phyloP scores from a whole-genome alignment of 2,329 filamentous ascomycete species.

The Sodiomyces alkalinus region DNA sequence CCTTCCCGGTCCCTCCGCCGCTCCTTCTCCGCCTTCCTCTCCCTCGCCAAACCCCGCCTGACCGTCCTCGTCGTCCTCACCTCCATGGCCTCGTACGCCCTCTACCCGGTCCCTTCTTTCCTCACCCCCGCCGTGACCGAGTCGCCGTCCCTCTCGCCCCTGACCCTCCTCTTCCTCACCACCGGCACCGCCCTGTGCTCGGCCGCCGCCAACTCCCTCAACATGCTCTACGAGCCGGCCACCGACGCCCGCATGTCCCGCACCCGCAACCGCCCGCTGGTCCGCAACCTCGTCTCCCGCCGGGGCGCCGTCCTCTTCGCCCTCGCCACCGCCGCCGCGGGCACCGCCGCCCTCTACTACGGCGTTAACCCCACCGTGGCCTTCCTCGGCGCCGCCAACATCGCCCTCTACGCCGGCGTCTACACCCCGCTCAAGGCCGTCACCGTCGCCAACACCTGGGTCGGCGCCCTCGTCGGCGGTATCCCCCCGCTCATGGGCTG shows the following conservation, averaged over 20 bases:
- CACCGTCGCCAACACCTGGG: constrained; percentile 82
- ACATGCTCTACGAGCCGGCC: constrained; percentile 89
- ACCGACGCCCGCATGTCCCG: constrained; percentile 88
- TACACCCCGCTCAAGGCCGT: constrained; percentile 90
- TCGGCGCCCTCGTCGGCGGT: constrained; percentile 80
- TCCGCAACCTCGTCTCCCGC: constrained; percentile 60
- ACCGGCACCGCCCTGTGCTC: constrained; percentile 75
- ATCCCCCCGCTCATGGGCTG: constrained; percentile 97
- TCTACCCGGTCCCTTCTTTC: constrained; percentile 84
- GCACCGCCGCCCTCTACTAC: constrained; percentile 61
- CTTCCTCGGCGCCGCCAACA: constrained; percentile 71
- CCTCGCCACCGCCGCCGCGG: constrained; percentile 50
- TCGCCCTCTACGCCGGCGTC: constrained; percentile 73
- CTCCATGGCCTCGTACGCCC: constrained; percentile 77
- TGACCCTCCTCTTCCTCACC: constrained; percentile 87
- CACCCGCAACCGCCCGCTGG: constrained; percentile 82
- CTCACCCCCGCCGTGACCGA: constrained; percentile 50
- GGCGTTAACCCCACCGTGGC: constrained; percentile 92
- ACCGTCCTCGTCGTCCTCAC: constrained; percentile 84
- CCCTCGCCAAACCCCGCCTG: constrained; percentile 88
- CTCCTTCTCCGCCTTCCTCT: constrained; percentile 64
- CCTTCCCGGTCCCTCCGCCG: constrained; percentile 42
- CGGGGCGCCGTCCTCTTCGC: constrained; percentile 67
- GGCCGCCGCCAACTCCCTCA: constrained; percentile 85
- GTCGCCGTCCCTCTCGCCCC: constrained; percentile 71